Conservation (phyloP, 495 filamentous ascomycete species). For the Hypoxylon fragiforme region DNA sequence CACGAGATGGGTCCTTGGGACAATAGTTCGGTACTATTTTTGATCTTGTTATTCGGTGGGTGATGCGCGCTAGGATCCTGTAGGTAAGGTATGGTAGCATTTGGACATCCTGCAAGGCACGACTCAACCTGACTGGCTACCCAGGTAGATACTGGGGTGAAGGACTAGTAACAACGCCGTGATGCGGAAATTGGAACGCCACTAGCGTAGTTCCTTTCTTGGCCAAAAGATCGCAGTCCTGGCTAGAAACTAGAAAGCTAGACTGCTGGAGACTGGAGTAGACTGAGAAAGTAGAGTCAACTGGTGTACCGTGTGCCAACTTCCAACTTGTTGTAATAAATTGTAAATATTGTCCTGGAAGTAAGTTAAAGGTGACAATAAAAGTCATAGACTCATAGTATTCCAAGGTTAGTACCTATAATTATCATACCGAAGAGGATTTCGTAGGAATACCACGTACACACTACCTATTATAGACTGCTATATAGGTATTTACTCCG, state of each 20-base stretch:
- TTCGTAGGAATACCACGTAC: no score
- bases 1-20: constrained; percentile 34
- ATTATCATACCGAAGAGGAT: no score
- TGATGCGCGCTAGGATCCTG: constrained; percentile 24
- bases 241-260: neutral
- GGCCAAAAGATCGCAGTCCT: constrained; percentile 17
- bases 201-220: constrained; percentile 26
- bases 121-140: constrained; percentile 4
- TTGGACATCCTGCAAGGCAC: constrained; percentile 34
- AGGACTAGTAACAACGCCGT: constrained; percentile 11
- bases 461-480: no score
- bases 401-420: no score
- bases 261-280: no score
- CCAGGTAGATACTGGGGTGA: constrained; percentile 12
- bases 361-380: no score
- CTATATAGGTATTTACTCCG: no score
- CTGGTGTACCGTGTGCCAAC: no score
- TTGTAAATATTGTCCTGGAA: no score
- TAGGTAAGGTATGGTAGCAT: constrained; percentile 22
- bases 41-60: constrained; percentile 26
- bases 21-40: constrained; percentile 35
- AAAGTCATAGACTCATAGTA: no score
- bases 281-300: no score
- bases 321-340: no score
- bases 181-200: constrained; percentile 36